Evolutionary conservation across 2,329 filamentous ascomycete genomes (phyloP).

Genomic region (Clonostachys rosea): DNA sequence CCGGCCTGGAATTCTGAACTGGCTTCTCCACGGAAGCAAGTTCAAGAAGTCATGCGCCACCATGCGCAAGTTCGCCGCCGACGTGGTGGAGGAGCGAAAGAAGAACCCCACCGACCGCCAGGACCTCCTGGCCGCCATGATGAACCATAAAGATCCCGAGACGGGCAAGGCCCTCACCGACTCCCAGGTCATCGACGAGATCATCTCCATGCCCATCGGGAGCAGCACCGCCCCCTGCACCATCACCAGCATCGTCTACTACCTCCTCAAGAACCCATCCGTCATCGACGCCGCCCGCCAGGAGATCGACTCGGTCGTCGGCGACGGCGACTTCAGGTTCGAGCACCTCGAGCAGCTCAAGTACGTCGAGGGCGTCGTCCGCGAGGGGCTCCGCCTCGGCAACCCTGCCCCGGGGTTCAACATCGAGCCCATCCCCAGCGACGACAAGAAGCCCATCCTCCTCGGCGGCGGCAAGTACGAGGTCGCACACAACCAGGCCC

Average conservation of each 20-base stretch:
- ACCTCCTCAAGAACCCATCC: conserved; percentile 44
- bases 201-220: conserved; percentile 62
- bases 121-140: conserved; percentile 56
- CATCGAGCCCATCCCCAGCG: conserved; percentile 37
- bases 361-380: conserved; percentile 49
- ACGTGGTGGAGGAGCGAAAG: conserved; percentile 52
- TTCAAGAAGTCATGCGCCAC: conserved; percentile 46
- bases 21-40: conserved; percentile 45
- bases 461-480: conserved; percentile 43
- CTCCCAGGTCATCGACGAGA: conserved; percentile 61
- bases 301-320: conserved; percentile 49
- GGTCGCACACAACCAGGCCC: conserved; percentile 39
- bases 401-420: conserved; percentile 51
- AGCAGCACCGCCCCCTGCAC: conserved; percentile 43
- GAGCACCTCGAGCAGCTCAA: conserved; percentile 45
- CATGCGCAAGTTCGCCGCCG: conserved; percentile 49
- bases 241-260: conserved; percentile 39
- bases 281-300: conserved; percentile 41
- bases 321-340: conserved; percentile 33
- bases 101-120: conserved; percentile 45
- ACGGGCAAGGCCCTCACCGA: conserved; percentile 54
- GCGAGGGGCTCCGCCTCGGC: conserved; percentile 49
- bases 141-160: conserved; percentile 55
- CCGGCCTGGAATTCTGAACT: conserved; percentile 45
- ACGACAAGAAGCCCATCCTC: conserved; percentile 36